Base-by-base conservation (phyloP, 2,329 filamentous ascomycete species). In the Sclerotinia subarctica region DNA sequence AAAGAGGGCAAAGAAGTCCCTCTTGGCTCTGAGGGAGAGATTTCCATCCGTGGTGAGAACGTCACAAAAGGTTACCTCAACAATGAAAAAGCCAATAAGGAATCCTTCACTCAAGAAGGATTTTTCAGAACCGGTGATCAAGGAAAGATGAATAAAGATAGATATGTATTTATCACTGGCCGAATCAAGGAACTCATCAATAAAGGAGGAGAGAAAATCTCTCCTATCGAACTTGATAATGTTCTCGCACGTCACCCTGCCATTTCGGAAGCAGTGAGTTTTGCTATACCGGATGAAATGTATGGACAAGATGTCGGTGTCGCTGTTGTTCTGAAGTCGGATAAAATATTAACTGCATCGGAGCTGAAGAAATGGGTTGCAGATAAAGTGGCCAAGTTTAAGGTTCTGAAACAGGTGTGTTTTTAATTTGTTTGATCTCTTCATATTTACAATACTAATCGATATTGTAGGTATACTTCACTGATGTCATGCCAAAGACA, bases 181-280 rank as follows among this genome's bases (percentile, higher is more conserved):
- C 85, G 93, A 65, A 96, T 96, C 81, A 96, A 96, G 83, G 93
- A 96, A 80, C 83, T 96, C 64, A 96, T 96, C 82, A 93, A 93
- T 80, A 94, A 94, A 80, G 92, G 90, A 67, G 92, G 92, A 69
- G 92, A 96, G 81, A 95, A 95, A 82, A 95, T 96, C 77, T 91
- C 88, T 72, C 92, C 93, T 1, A 94, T 95, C 67, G 92, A 96
- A 80, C 83, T 96, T 46, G 92, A 96, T 82, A 96, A 96, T 73
- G 87, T 91, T 17, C 82, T 96, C 38, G 84, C 89, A n/a, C 85
- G 90, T 68, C 87, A 94, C 76, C 86, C 90, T 13, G 85, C 87
- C 47, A 85, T 95, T 1, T 84, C 85, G 2, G 92, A 96, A 79
- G 92, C 90, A 5, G 92, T 95, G 51, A 91, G 89, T 79, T 96